Base-by-base conservation (phyloP, 208 protist species). In the Herpetomonas samuelpessoai region DNA sequence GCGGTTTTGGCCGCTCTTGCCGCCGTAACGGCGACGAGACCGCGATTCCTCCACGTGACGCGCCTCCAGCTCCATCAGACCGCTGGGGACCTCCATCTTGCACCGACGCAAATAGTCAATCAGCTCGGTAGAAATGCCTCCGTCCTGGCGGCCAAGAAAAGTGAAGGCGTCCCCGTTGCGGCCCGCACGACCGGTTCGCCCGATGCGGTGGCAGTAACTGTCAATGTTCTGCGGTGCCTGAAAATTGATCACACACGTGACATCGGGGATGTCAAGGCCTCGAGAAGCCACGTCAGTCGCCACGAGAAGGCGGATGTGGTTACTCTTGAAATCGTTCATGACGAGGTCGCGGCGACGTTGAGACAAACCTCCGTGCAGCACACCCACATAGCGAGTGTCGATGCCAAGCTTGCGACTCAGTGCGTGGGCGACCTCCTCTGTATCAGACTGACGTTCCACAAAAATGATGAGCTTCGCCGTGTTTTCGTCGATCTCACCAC, bases 131-230 rank as follows among this genome's bases (percentile, higher is more conserved):
- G 88, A 81, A 26, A 93, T 71, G 12, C 35, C 57, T 9, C 71
- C 81, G 53, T 91, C 83, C 18, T 63, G 65, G 0, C 54, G 16
- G 29, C 82, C 76, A 57, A 96, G 60, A 58, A 97, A 97, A 22
- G 91, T 94, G 76, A 85, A 93, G 12, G 88, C 83, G 14, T 81
- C 79, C 3, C 93, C 93, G 19, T 38, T 79, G 25, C 81, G 77
- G 31, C 95, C 95, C 16, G 90, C 93, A 41, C 97, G 88, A 19
- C 92, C 97, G 7, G 95, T 98, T 21, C 97, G 83, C 0, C 97
- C 97, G 50, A 98, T 97, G 27, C 97, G 82, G 75, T 99, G 97
- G 62, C 98, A 90, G 53, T 99, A 99, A 57, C 86, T 91, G 50
- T 98, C 90, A 55, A 97, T 86, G 48, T 79, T 92, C 47, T 84